phyloP scores from a whole-genome alignment of 1,139 yeast species.

The Blastobotrys arbuscula region DNA sequence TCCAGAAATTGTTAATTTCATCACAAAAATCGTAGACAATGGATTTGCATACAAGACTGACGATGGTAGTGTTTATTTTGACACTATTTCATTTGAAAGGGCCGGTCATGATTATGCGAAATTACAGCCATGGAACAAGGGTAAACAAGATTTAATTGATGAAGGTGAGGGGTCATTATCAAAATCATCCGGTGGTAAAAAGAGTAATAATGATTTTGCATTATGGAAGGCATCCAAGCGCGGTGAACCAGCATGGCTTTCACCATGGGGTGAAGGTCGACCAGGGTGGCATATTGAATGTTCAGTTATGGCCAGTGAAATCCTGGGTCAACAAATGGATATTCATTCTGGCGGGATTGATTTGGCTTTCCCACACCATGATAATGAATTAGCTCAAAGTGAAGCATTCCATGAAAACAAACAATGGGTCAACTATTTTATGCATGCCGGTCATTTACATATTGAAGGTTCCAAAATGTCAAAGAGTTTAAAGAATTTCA shows the following conservation, averaged over 20 bases:
- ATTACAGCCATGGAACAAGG: slow-evolving; percentile 97
- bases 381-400: slow-evolving; percentile 93
- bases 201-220: slow-evolving; percentile 82
- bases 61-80: slow-evolving; percentile 89
- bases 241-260: slow-evolving; percentile 95
- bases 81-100: slow-evolving; percentile 74
- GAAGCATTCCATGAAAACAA: slow-evolving; percentile 86
- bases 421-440: slow-evolving; percentile 95
- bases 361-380: slow-evolving; percentile 99
- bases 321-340: slow-evolving; percentile 78
- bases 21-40: slow-evolving; percentile 62
- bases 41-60: slow-evolving; percentile 79
- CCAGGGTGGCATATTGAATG: slow-evolving; percentile 99
- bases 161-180: slow-evolving; percentile 95
- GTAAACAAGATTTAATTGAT: slow-evolving; percentile 73
- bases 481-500: slow-evolving; percentile 87
- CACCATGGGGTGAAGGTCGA: slow-evolving; percentile 96
- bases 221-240: slow-evolving; percentile 95
- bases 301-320: slow-evolving; percentile 96
- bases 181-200: slow-evolving; percentile 50
- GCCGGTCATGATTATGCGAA: slow-evolving; percentile 78
- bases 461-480: slow-evolving; percentile 99
- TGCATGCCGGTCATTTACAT: slow-evolving; percentile 96
- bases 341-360: slow-evolving; percentile 97
- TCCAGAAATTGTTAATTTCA: slow-evolving; percentile 82